A percentile compares a stretch with the other conserved stretches of the same genome.
phyloP scores from a whole-genome alignment of 1,284 basidiomycete genomes.

The Tilletia caries region DNA sequence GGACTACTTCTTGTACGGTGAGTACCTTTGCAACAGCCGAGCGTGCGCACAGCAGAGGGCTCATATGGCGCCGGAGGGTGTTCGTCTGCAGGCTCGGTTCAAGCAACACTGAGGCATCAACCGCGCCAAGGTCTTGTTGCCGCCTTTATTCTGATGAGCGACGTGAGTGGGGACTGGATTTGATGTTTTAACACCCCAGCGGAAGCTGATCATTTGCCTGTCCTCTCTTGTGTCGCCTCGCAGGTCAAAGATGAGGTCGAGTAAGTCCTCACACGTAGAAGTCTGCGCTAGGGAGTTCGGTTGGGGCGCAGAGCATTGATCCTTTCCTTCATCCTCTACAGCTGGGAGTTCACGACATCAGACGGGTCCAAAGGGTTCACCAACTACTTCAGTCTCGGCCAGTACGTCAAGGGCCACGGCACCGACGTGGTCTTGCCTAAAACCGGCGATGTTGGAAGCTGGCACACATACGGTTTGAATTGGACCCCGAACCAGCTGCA shows the following conservation, averaged over 20 bases:
- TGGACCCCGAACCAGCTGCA: slow-evolving; percentile 39
- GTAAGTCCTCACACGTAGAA: neutral
- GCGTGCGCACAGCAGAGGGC: neutral
- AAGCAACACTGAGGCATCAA: slow-evolving; percentile 37
- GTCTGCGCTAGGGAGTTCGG: neutral
- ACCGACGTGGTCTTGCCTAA: neutral
- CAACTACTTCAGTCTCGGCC: slow-evolving; percentile 36
- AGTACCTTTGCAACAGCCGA: neutral
- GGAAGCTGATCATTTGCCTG: neutral
- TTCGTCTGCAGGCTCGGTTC: slow-evolving; percentile 22
- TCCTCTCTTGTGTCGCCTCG: neutral
- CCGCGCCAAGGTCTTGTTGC: slow-evolving; percentile 39
- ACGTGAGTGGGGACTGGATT: slow-evolving; percentile 16
- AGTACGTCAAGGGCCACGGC: slow-evolving; percentile 17
- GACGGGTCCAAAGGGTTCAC: slow-evolving; percentile 26
- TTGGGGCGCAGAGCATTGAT: neutral
- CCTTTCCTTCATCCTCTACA: neutral
- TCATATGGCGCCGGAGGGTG: too few relatives aligned
- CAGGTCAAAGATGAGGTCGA: slow-evolving; percentile 37
- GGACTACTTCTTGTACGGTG: slow-evolving; percentile 45
- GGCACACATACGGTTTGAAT: slow-evolving; percentile 42
- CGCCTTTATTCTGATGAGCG: slow-evolving; percentile 39
- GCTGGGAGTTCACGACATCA: slow-evolving; percentile 35
- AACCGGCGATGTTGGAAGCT: slow-evolving; percentile 27
- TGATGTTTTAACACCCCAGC: too few relatives aligned